Base-by-base conservation (phyloP, 371 early-diverging fungal genomes). In the Apophysomyces ossiformis region DNA sequence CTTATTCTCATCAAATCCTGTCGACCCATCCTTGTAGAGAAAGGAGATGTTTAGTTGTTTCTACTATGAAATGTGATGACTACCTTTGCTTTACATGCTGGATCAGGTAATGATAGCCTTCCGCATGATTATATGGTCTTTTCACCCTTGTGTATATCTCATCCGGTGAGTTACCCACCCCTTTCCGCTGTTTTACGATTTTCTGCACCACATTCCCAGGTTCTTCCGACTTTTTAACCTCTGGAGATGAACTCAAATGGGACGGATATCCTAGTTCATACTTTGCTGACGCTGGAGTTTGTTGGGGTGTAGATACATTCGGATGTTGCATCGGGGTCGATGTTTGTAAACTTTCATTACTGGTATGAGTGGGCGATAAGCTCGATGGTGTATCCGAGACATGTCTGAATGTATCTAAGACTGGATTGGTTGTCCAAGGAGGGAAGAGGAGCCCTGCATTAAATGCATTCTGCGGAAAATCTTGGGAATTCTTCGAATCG, bases 91-190 rank as follows among this genome's bases (percentile, higher is more conserved):
- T 85, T 21, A 90, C 87, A 63, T 87, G 89, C 26, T 83, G 77
- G 18, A 91, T 77, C 16, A 93, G 74, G 66, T 87, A 90, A 69
- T 93, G 95, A 74, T 90, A 95, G 11, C 95, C 94, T 63, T 89
- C 90, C 5, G 87, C 86, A 74, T 95, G 93, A 64, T 90, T 88
- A 77, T 89, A 92, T 4, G 95, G 93, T 61, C 82, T 78, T 38
- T 79, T 80, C 7, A 93, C 91, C 47, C 83, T 73, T 32, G 85
- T 74, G 76, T 94, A 94, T 12, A 92, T 89, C 63, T 86, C 89
- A 47, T 82, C 79, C 0, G 83, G 83, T 37, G 83, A 77, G 39
- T 73, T 81, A 61, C 69, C 75, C 16, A 67, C 63, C 57, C 69
- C 76, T 69, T 63, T 76, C 69, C 69, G 72, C 66, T 60, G 65